These are phyloP conservation scores for Termitomyces heimii DNA, from an alignment of 768 basidiomycete genomes.

Conservation along the genomic window DNA sequence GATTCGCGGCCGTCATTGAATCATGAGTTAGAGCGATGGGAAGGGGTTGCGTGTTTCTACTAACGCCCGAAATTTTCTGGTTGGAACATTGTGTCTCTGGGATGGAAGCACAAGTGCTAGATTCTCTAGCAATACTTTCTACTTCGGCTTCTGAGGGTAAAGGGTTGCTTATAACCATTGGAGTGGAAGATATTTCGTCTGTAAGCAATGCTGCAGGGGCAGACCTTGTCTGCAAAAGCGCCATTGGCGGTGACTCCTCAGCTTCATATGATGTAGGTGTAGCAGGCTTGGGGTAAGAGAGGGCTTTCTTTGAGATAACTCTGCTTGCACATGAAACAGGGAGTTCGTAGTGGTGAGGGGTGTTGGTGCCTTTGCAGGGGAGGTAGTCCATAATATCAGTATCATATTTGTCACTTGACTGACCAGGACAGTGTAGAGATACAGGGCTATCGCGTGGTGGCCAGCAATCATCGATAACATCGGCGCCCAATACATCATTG, in stretches of 20 bases:
- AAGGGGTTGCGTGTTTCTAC: not conserved
- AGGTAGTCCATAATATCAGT: conserved; percentile 14
- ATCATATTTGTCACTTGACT: conserved; percentile 4
- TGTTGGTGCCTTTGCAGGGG: not conserved
- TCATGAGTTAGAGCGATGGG: not conserved
- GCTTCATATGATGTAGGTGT: not conserved
- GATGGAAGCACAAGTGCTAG: not conserved
- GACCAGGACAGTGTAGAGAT: not conserved
- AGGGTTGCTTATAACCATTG: conserved; percentile 3
- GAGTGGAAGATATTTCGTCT: conserved; percentile 2
- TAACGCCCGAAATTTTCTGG: not conserved
- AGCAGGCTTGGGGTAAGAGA: not conserved
- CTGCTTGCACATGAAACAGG: not conserved
- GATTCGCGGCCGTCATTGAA: not conserved
- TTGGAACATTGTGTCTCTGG: not conserved
- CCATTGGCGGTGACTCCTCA: not conserved
- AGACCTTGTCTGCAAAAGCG: conserved; percentile 10
- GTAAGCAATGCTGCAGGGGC: conserved; percentile 1
- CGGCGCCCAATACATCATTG: conserved; percentile 26
- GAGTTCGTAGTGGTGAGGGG: not conserved
- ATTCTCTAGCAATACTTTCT: not conserved
- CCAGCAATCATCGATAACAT: conserved; percentile 8
- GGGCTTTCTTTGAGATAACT: not conserved
- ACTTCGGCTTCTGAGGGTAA: not conserved
- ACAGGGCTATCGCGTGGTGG: not conserved